Percentiles rank a stretch among this genome's conserved stretches.
Conservation (phyloP, 805 yeast genomes). For the Priceomyces haplophilus region DNA sequence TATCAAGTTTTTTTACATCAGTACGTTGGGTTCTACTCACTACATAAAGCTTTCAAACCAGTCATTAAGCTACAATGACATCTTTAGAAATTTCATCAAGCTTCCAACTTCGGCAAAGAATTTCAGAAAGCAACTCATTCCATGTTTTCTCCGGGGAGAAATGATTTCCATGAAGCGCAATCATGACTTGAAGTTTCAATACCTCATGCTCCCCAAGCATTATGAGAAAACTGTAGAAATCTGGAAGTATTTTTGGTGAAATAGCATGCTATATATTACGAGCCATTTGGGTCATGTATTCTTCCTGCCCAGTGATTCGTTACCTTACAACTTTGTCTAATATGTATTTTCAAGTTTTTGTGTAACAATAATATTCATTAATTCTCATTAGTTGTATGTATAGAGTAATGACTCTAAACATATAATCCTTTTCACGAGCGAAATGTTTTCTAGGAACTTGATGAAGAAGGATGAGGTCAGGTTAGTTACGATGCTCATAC, state of each 20-base stretch:
- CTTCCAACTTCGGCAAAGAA: conserved; percentile 29
- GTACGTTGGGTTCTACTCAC: conserved; percentile 13
- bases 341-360: not conserved
- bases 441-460: not conserved
- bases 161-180: conserved; percentile 22
- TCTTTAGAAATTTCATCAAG: conserved; percentile 29
- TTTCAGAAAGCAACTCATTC: conserved; percentile 22
- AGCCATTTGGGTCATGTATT: too few species aligned
- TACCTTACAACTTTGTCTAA: too few species aligned
- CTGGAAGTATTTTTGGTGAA: conserved; percentile 18
- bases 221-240: conserved; percentile 23
- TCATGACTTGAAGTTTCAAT: conserved; percentile 25
- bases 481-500: not conserved
- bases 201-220: conserved; percentile 35
- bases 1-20: conserved; percentile 29
- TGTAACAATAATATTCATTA: not conserved
- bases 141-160: conserved; percentile 27
- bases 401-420: not conserved
- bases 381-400: not conserved
- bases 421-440: not conserved
- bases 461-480: not conserved
- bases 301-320: not conserved
- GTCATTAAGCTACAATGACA: conserved; percentile 35
- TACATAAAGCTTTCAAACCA: conserved; percentile 34
- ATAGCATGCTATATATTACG: not conserved